These are phyloP conservation scores for Neurospora crassa DNA, from an alignment of 2,329 filamentous ascomycete genomes.

Conservation along the genomic window DNA sequence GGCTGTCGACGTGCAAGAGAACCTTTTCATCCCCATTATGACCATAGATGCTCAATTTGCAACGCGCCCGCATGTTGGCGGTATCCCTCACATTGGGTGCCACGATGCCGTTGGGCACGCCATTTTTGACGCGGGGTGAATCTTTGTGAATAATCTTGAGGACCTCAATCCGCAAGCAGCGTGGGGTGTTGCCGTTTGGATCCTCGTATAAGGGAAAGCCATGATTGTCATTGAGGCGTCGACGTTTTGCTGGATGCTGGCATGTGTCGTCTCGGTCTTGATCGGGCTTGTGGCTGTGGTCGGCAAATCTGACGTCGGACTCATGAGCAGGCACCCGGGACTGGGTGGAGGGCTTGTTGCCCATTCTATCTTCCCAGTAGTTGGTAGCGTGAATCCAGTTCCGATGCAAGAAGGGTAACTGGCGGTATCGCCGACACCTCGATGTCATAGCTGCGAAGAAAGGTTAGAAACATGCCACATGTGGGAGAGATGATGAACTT, in stretches of 20 bases:
- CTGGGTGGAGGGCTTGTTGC: conserved; percentile 32
- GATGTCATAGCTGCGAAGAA: conserved; percentile 35
- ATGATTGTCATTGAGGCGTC: conserved; percentile 33
- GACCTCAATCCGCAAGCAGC: conserved; percentile 41
- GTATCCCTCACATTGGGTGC: conserved; percentile 27
- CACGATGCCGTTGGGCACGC: conserved; percentile 26
- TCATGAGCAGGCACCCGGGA: conserved; percentile 22
- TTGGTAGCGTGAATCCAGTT: conserved; percentile 42
- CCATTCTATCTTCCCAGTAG: conserved; percentile 34
- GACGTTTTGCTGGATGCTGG: conserved; percentile 38
- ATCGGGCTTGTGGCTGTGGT: conserved; percentile 23
- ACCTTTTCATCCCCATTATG: conserved; percentile 27
- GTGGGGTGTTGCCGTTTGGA: conserved; percentile 18
- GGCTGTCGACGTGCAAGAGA: conserved; percentile 43
- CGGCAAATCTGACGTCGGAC: conserved; percentile 17
- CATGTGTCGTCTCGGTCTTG: not conserved
- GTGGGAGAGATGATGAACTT: not conserved
- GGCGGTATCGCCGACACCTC: conserved; percentile 36
- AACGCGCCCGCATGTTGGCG: conserved; percentile 28
- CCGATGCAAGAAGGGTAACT: conserved; percentile 44
- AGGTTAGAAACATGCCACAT: conserved; percentile 10
- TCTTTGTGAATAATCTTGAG: conserved; percentile 43
- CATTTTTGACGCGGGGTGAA: conserved; percentile 28
- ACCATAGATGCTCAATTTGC: conserved; percentile 32
- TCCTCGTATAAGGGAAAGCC: conserved; percentile 21